phyloP scores from a whole-genome alignment of 306 rosid genomes.

The Fagus crenata region DNA sequence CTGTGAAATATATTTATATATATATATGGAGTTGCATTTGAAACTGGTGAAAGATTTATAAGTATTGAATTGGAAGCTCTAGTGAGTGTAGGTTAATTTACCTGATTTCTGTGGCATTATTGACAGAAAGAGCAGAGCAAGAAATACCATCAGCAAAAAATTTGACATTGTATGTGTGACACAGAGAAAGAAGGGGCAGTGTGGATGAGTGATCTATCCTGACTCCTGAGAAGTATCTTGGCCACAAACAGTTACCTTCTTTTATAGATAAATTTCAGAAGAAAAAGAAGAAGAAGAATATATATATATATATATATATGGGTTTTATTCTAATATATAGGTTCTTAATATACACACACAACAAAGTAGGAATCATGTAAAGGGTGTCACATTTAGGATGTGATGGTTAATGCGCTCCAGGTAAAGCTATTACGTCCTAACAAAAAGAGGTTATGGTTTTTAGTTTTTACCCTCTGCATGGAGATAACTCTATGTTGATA shows the following conservation, averaged over 20 bases:
- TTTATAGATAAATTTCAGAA: neutral
- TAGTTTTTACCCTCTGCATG: neutral
- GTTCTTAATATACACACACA: no score
- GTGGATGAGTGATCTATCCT: slow-evolving; percentile 1
- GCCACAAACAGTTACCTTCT: slow-evolving; percentile 2
- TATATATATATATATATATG: no score
- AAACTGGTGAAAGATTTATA: neutral
- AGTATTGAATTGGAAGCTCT: neutral
- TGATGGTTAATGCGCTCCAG: slow-evolving; percentile 14
- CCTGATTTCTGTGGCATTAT: slow-evolving; percentile 52
- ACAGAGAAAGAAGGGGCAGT: slow-evolving; percentile 24
- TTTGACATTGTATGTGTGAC: slow-evolving; percentile 40
- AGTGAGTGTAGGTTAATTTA: slow-evolving; percentile 22
- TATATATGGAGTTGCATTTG: neutral
- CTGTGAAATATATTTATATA: neutral
- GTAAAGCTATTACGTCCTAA: neutral
- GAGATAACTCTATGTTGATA: neutral
- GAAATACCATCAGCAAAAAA: slow-evolving; percentile 29
- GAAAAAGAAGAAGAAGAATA: neutral
- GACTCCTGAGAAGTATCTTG: slow-evolving; percentile 5
- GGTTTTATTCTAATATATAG: no score
- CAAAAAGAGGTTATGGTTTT: neutral
- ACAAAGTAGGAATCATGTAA: neutral
- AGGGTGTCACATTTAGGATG: neutral
- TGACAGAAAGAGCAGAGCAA: slow-evolving; percentile 51